Base-by-base conservation (phyloP, 2,329 filamentous ascomycete genomes). In the Nothopassalora personata region DNA sequence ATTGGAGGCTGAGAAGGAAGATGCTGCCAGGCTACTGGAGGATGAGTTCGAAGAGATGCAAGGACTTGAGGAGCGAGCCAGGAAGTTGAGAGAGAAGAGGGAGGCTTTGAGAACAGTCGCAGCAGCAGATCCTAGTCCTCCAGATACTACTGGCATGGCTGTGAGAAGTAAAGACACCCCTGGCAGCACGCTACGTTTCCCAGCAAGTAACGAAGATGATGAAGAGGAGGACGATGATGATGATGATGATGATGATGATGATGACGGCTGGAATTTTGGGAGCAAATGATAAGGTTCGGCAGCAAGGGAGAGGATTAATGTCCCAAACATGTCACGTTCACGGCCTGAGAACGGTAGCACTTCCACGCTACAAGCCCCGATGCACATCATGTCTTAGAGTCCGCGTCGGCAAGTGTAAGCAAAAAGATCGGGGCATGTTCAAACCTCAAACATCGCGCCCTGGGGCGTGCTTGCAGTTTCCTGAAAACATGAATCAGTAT, bases 11-110 rank as follows among this genome's bases (percentile, higher is more conserved):
- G 79, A 80, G 63, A 76, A 74, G 61, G 78, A 80, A 60, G 78
- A 80, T 57, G 79, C 78, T 1, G 74, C 71, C 46, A 69, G 72
- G 36, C 69, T 74, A 5, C 66, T 81, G 11, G 72, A 76, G 63
- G 77, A 79, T 51, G 79, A 81, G 59, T 79, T 81, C 54, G 79
- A 80, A 45, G 75, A 79, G 60, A 80, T 81, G 79, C 77, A 79
- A 27, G 73, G 72, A 4, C 66, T 80, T 52, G 78, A 80, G 62
- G 74, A 75, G 63, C 67, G 79, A 48, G 74, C 78, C 34, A 75
- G 70, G 65, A 74, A 67, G 64, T 63, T 81, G 46, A 74, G 77
- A 11, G 76, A 79, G 62, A 75, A 76, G 65, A 69, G 78, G 43
- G 79, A 80, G 62, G 73, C 72, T 4, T 62, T 81, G 53, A 63